These are phyloP conservation scores for Globisporangium barbulae DNA, from an alignment of 352 stramenopile species.

Conservation along the genomic window DNA sequence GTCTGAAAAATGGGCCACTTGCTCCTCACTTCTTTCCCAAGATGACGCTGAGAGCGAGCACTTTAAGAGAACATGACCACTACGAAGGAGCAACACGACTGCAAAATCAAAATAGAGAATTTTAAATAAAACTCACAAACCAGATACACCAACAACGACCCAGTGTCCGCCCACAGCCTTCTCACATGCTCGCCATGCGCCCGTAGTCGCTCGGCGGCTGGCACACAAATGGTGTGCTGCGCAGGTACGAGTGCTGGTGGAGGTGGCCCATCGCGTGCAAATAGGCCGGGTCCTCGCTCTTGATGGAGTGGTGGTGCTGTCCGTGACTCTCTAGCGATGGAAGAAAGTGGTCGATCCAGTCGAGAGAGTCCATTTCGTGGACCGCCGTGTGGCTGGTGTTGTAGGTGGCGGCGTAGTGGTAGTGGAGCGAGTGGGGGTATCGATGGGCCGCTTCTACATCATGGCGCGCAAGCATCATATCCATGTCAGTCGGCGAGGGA, in stretches of 20 bases:
- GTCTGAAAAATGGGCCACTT: too few relatives aligned
- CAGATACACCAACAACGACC: background rate
- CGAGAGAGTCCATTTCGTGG: constrained; percentile 48
- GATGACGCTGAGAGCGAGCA: too few relatives aligned
- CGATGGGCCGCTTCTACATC: constrained; percentile 21
- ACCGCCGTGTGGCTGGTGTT: constrained; percentile 4
- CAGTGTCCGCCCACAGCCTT: background rate
- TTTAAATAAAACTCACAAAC: background rate
- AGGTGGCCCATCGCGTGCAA: constrained; percentile 20
- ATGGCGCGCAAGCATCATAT: constrained; percentile 36
- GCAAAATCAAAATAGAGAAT: background rate
- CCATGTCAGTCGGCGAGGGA: constrained; percentile 36
- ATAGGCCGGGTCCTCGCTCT: background rate
- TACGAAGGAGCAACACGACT: background rate
- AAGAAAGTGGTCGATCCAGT: constrained; percentile 65
- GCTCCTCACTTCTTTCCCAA: too few relatives aligned
- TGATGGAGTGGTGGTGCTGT: background rate
- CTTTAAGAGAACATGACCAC: too few relatives aligned
- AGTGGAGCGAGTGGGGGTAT: constrained; percentile 11
- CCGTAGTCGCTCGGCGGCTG: constrained; percentile 23
- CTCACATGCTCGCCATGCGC: constrained; percentile 31
- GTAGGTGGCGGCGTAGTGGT: constrained; percentile 9
- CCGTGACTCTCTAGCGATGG: constrained; percentile 37
- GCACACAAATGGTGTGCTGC: constrained; percentile 22
- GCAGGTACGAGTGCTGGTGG: constrained; percentile 17